Evolutionary conservation across 768 basidiomycete genomes (phyloP), one percentile per base, ranked within the genome.

Genomic region (Tulasnella sp.): DNA sequence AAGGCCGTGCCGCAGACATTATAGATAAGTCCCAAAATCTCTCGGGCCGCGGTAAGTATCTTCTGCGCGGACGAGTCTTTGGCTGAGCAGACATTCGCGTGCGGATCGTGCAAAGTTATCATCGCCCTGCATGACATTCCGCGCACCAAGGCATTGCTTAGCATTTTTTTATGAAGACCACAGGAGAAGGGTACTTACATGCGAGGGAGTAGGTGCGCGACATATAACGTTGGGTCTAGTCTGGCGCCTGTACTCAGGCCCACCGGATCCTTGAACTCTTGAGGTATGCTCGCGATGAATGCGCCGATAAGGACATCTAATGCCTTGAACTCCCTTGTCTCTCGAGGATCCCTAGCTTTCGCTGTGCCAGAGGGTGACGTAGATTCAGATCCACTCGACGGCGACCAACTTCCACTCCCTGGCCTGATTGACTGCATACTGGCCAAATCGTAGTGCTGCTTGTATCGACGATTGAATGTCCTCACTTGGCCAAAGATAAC

Each of bases 281-380:
- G 63, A 0, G 83, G 82, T 60, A 85, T 80, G 2, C 80, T 78
- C 17, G 74, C 68, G 25, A 75, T 73, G 68, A 85, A 86, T 0
- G 78, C 74, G 1, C 73, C 69, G n/a, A 81, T 73, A 25, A 78
- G 71, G 30, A 75, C 71, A 65, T 87, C 83, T 25, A 87, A 70
- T 62, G 82, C 80, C 44, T 76, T 71, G 68, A 86, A 87, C 1
- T 80, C 82, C 10, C 74, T 74, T 27, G 83, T 78, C 4, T 78
- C 76, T 62, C n/a, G n/a, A n/a, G n/a, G n/a, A n/a, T n/a, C n/a
- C n/a, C n/a, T n/a, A n/a, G n/a, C n/a, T n/a, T n/a, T n/a, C n/a
- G n/a, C n/a, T n/a, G n/a, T n/a, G n/a, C n/a, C n/a, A n/a, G n/a
- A n/a, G n/a, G n/a, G n/a, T 15, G 34, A 83, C n/a, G n/a, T n/a